These are phyloP conservation scores for Cyberlindnera maritima DNA, from an alignment of 805 yeast genomes.

Conservation along the genomic window DNA sequence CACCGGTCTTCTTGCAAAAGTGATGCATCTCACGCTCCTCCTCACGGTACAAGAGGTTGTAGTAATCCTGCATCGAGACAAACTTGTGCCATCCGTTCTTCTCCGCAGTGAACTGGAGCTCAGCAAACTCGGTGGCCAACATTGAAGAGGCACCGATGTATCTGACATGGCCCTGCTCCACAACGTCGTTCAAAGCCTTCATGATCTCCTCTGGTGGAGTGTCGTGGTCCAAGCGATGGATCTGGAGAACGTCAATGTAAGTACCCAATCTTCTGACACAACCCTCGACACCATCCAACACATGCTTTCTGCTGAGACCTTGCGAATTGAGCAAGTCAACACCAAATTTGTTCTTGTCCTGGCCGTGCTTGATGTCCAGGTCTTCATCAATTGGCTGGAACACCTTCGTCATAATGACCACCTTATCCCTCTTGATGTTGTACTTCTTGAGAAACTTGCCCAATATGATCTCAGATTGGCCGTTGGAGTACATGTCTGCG, in stretches of 20 bases:
- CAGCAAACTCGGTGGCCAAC: conserved; percentile 37
- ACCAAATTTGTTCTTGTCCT: neutral
- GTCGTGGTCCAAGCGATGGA: conserved; percentile 46
- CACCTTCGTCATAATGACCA: conserved; percentile 52
- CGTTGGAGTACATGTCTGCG: conserved; percentile 47
- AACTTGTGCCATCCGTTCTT: conserved; percentile 54
- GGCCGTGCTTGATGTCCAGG: conserved; percentile 7
- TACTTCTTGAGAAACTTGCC: conserved; percentile 53
- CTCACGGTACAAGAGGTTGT: conserved; percentile 49
- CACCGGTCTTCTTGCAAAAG: conserved; percentile 46
- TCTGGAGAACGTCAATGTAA: conserved; percentile 46
- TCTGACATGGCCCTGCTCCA: conserved; percentile 42
- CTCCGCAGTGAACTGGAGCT: conserved; percentile 53
- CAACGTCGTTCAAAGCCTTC: conserved; percentile 49
- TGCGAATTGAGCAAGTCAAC: conserved; percentile 27
- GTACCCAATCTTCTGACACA: conserved; percentile 42
- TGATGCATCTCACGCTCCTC: conserved; percentile 63
- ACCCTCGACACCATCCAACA: conserved; percentile 39
- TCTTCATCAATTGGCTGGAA: conserved; percentile 19
- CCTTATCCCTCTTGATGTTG: conserved; percentile 49
- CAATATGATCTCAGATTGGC: conserved; percentile 45
- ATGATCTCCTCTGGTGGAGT: conserved; percentile 48
- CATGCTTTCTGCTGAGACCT: conserved; percentile 45
- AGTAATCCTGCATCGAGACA: conserved; percentile 55
- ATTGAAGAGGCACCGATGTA: conserved; percentile 64